Evolutionary conservation across 2,329 filamentous ascomycete genomes (phyloP), one percentile per base, ranked within the genome.

Genomic region (Colletotrichum spaethianum): DNA sequence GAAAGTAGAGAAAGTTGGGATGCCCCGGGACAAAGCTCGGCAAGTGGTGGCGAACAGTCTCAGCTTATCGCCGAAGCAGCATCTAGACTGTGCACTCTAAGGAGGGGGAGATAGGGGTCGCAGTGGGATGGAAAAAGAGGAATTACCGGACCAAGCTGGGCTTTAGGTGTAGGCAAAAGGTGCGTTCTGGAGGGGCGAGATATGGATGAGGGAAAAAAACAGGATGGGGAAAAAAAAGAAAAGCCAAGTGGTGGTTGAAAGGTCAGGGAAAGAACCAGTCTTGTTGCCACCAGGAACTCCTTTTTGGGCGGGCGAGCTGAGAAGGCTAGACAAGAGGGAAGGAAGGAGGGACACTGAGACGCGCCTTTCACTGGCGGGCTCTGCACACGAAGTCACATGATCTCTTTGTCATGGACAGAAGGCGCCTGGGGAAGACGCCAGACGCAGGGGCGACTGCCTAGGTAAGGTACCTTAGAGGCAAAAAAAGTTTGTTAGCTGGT

Each of bases 371-470:
- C 44, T 31, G 44, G 46, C 64, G 38, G 69, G 59, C 36, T 68
- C 52, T 73, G 61, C 36, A 73, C 71, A 66, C 71, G 71, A 66
- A 73, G 56, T 73, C 71, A 73, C 71, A 62, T 73, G 71, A 70
- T 50, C 31, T 42, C 46, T 42, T 60, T 65, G 26, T 69, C 38
- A 53, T 31, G 66, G 14, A 31, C 60, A 55, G 40, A 67, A 46
- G 40, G 53, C 28, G 38, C 8, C 56, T 11, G 26, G 50, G 23
- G 3, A 31, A 31, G 26, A 26, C 16, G 50, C 4, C 56, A 46
- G 36, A 42, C 33, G 60, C 36, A 42, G 56, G 44, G 31, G 67
- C 38, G 28, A 56, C 53, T 70, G 62, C 67, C 62, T 60, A 56
- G n/a, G n/a, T n/a, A 52, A 65, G 36, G 44, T 42, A 9, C 6